A percentile compares a stretch with the other conserved stretches of the same genome.
Conservation (phyloP, 371 early-diverging fungal species). For the Smittium mucronatum region DNA sequence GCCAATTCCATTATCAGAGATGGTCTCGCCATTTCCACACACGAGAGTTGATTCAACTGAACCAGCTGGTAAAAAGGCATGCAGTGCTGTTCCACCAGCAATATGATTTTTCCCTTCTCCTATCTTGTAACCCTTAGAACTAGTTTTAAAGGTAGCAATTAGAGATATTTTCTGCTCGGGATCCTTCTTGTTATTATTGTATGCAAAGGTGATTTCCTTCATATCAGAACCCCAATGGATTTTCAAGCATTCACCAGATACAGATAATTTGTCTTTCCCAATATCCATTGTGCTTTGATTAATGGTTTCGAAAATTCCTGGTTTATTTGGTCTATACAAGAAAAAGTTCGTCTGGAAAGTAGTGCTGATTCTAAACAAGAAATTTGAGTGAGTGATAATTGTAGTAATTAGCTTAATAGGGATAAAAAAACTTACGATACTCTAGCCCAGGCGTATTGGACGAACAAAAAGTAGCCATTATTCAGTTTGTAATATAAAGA, state of each 20-base stretch:
- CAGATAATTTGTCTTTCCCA: conserved; percentile 57
- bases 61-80: conserved; percentile 73
- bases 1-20: conserved; percentile 55
- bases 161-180: conserved; percentile 34
- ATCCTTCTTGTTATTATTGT: conserved; percentile 23
- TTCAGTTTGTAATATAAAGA: conserved; percentile 69
- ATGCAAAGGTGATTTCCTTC: conserved; percentile 19
- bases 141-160: conserved; percentile 47
- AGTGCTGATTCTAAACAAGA: conserved; percentile 36
- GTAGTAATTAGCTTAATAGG: not conserved
- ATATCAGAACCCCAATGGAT: conserved; percentile 37
- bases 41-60: conserved; percentile 56
- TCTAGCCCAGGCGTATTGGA: conserved; percentile 76
- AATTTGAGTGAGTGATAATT: not conserved
- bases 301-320: conserved; percentile 52
- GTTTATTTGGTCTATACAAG: conserved; percentile 52
- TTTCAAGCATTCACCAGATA: conserved; percentile 49
- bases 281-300: conserved; percentile 50
- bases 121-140: conserved; percentile 61
- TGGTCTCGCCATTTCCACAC: conserved; percentile 38
- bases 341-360: conserved; percentile 67
- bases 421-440: conserved; percentile 42
- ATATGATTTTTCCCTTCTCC: conserved; percentile 66
- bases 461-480: conserved; percentile 59
- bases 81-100: conserved; percentile 43